These are phyloP conservation scores for Canavalia ensiformis DNA, from an alignment of 306 rosid species.

Conservation along the genomic window DNA sequence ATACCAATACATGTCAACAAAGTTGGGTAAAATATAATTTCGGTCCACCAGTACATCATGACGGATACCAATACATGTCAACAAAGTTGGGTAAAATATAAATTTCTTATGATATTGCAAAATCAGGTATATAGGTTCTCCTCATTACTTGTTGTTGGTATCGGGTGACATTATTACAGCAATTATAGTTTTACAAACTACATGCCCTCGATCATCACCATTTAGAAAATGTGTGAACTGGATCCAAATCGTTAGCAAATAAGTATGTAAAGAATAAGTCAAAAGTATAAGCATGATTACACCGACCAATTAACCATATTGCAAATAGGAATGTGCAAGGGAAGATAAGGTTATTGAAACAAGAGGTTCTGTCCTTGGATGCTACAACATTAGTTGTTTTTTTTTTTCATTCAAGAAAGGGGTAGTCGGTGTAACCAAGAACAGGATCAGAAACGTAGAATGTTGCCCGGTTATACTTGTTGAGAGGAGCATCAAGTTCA, in stretches of 20 bases:
- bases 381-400: slow-evolving; percentile 11
- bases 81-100: neutral
- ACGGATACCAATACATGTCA: too few species aligned
- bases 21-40: too few species aligned
- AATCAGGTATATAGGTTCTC: neutral
- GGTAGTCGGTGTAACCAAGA: slow-evolving; percentile 72
- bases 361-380: neutral
- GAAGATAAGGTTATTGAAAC: neutral
- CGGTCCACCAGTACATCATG: too few species aligned
- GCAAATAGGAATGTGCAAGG: neutral
- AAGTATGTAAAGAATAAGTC: slow-evolving; percentile 11
- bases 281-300: slow-evolving; percentile 1
- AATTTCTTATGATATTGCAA: neutral
- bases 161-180: neutral
- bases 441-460: slow-evolving; percentile 64
- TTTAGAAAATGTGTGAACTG: neutral
- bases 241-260: neutral
- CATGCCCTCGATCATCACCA: neutral
- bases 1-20: too few species aligned
- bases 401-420: slow-evolving; percentile 57
- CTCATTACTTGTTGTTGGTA: neutral
- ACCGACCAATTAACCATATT: neutral
- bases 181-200: neutral
- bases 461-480: slow-evolving; percentile 62
- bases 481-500: slow-evolving; percentile 65